These are phyloP conservation scores for Sophora flavescens DNA, from an alignment of 306 rosid genomes.

Conservation along the genomic window DNA sequence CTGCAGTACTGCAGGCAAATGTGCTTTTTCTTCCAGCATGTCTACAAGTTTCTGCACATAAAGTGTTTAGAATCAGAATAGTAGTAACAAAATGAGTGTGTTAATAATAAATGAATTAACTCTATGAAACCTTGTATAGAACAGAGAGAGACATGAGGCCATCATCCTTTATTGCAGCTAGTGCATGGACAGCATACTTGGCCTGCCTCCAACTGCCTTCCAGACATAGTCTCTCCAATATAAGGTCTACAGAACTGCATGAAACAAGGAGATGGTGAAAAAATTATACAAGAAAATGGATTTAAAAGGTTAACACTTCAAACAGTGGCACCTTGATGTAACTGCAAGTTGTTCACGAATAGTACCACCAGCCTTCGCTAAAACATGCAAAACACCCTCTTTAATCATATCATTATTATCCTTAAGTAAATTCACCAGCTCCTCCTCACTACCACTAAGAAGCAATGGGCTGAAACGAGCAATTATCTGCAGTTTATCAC, in stretches of 20 bases:
- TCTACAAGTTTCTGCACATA: constrained; percentile 87
- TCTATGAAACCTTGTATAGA: constrained; percentile 82
- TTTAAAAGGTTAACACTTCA: constrained; percentile 28
- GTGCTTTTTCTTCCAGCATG: constrained; percentile 82
- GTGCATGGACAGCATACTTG: constrained; percentile 94
- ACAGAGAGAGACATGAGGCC: constrained; percentile 96
- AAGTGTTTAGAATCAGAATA: constrained; percentile 47
- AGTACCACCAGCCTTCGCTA: constrained; percentile 96
- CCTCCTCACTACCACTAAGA: constrained; percentile 83
- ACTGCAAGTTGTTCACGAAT: constrained; percentile 84
- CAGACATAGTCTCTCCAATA: constrained; percentile 85
- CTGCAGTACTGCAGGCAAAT: constrained; percentile 93
- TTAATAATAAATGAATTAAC: constrained; percentile 46
- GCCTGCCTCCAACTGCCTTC: constrained; percentile 98
- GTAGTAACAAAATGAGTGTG: constrained; percentile 7
- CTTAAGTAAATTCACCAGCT: constrained; percentile 79
- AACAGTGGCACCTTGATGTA: constrained; percentile 72
- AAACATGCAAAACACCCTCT: constrained; percentile 83
- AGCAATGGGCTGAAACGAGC: constrained; percentile 90
- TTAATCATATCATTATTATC: constrained; percentile 79
- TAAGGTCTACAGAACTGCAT: constrained; percentile 90
- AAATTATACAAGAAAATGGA: constrained; percentile 33
- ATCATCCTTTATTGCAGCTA: constrained; percentile 95
- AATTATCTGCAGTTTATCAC: constrained; percentile 72
- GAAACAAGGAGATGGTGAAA: constrained; percentile 47